Conservation (phyloP, 148 eudicot genomes). For the Pharnaceum exiguum region DNA sequence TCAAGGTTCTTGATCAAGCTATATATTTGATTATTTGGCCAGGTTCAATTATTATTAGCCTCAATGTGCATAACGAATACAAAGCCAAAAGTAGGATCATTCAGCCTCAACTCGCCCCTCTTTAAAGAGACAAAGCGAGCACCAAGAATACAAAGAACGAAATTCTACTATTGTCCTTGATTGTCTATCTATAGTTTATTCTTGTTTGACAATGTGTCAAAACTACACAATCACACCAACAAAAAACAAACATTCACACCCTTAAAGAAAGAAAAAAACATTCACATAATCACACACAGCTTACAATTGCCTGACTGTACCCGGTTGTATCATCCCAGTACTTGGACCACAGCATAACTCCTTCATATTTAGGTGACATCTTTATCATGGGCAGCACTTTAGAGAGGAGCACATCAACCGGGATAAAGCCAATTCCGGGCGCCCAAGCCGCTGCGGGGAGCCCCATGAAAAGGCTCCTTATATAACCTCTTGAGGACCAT, state of each 20-base stretch:
- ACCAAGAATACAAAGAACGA: no score
- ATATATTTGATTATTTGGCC: no score
- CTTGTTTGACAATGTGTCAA: constrained; percentile 9
- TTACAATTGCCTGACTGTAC: constrained; percentile 16
- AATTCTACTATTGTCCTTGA: no score
- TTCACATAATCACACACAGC: constrained; percentile 1
- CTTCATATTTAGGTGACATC: constrained; percentile 19
- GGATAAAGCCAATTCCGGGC: constrained; percentile 28
- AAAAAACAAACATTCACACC: no score
- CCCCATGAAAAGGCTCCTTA: constrained; percentile 19
- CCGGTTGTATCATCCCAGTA: constrained; percentile 21
- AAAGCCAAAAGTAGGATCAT: no score
- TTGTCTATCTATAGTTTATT: no score
- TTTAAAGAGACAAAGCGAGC: no score
- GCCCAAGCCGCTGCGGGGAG: constrained; percentile 15
- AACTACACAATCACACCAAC: no score
- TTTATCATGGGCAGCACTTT: constrained; percentile 20
- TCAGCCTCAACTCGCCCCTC: no score
- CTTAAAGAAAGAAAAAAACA: neutral
- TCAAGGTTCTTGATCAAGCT: no score
- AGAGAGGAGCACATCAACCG: neutral
- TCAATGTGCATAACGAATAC: no score
- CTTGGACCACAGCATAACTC: constrained; percentile 27
- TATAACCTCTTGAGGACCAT: constrained; percentile 16
- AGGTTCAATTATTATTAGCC: no score